phyloP scores from a whole-genome alignment of 495 filamentous ascomycete genomes.

The Massariosphaeria phaeospora region DNA sequence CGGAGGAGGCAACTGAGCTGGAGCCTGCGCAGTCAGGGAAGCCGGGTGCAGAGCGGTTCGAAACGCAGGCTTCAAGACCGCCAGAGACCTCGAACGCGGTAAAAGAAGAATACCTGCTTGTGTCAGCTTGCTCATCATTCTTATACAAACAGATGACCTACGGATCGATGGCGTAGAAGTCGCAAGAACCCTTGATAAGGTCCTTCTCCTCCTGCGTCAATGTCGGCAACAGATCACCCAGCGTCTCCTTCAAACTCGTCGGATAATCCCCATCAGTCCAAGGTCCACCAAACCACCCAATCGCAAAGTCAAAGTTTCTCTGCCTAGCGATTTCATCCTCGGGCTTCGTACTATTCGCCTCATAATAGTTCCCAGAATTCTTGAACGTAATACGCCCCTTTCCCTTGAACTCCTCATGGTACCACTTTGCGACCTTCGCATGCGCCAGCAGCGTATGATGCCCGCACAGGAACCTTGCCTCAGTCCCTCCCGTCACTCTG shows the following conservation, averaged over 20 bases:
- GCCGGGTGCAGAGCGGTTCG: constrained; percentile 39
- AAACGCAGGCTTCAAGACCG: constrained; percentile 38
- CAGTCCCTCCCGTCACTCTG: constrained; percentile 45
- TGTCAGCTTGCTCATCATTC: not conserved
- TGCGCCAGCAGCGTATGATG: constrained; percentile 44
- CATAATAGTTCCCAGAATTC: constrained; percentile 41
- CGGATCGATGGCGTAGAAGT: constrained; percentile 45
- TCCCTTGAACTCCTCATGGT: constrained; percentile 44
- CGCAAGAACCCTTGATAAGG: constrained; percentile 45
- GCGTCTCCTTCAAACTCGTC: constrained; percentile 40
- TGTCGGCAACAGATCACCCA: constrained; percentile 40
- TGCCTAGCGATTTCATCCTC: constrained; percentile 37
- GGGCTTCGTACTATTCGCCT: constrained; percentile 37
- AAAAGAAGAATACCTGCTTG: constrained; percentile 26
- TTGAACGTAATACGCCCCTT: constrained; percentile 42
- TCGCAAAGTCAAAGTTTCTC: constrained; percentile 29
- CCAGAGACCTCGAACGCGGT: constrained; percentile 32
- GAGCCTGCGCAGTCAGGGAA: constrained; percentile 42
- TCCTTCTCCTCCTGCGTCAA: constrained; percentile 39
- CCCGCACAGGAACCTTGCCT: constrained; percentile 44
- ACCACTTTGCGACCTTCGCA: constrained; percentile 44
- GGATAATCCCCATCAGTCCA: constrained; percentile 44
- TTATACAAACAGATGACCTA: constrained; percentile 12
- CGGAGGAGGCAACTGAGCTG: constrained; percentile 29
- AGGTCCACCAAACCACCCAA: constrained; percentile 34